Percentiles rank a stretch among this genome's conserved stretches.
Evolutionary conservation across 106 monocot species (phyloP).

Genomic region (Posidonia australis): DNA sequence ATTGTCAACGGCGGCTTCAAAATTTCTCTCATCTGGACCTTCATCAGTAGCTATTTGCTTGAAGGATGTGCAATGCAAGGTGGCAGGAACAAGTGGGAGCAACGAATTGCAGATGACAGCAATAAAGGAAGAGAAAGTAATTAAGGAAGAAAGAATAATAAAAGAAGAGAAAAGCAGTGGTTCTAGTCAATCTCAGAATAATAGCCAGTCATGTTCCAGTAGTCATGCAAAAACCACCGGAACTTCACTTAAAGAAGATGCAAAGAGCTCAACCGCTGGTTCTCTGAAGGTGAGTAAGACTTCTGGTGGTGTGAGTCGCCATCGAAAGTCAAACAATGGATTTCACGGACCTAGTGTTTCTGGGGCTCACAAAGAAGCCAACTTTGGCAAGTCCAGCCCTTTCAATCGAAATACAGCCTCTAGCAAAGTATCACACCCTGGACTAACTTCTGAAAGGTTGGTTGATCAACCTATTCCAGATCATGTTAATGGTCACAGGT

Average conservation of each 20-base stretch:
- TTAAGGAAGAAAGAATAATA: conserved; percentile 3
- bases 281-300: conserved; percentile 43
- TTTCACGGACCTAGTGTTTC: conserved; percentile 17
- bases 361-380: conserved; percentile 40
- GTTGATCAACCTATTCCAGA: conserved; percentile 36
- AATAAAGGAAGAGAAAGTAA: conserved; percentile 36
- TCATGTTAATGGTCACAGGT: conserved; percentile 46
- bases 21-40: conserved; percentile 21
- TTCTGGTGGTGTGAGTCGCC: conserved; percentile 43
- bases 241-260: conserved; percentile 66
- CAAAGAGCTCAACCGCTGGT: conserved; percentile 54
- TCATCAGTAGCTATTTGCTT: conserved; percentile 18
- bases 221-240: conserved; percentile 41
- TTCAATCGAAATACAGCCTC: conserved; percentile 12
- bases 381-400: conserved; percentile 31
- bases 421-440: conserved; percentile 45
- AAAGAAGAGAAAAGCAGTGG: conserved; percentile 88
- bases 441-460: conserved; percentile 33
- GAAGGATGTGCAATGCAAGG: conserved; percentile 36
- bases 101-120: conserved; percentile 32
- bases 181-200: conserved; percentile 74
- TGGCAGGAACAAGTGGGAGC: conserved; percentile 19
- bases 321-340: conserved; percentile 66
- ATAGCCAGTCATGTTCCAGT: conserved; percentile 74
- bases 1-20: conserved; percentile 22